Evolutionary conservation across 345 rosid genomes (phyloP).

Genomic region (rapeseed (Brassica napus)): Da-Ae NC_063447.1:6387001-6387500

Average conservation of each 20-base stretch:
- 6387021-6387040: not conserved
- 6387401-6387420: constrained; percentile 86
- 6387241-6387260: constrained; percentile 92
- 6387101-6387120: constrained; percentile 73
- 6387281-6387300: constrained; percentile 82
- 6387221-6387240: constrained; percentile 99
- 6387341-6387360: not conserved
- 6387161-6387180: constrained; percentile 19
- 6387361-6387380: too few relatives aligned
- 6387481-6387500: constrained; percentile 43
- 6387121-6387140: constrained; percentile 96
- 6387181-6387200: constrained; percentile 4
- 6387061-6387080: constrained; percentile 74
- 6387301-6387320: constrained; percentile 85
- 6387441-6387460: constrained; percentile 83
- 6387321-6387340: constrained; percentile 50
- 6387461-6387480: constrained; percentile 88
- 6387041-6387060: constrained; percentile 10
- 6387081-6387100: constrained; percentile 68
- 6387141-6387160: constrained; percentile 32
- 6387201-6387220: constrained; percentile 29
- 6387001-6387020: not conserved
- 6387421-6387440: constrained; percentile 85
- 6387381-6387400: not conserved
- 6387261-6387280: constrained; percentile 78